A percentile compares a stretch with the other conserved stretches of the same genome.
phyloP scores from a whole-genome alignment of 768 basidiomycete genomes.

The Kwoniella bestiolae region DNA sequence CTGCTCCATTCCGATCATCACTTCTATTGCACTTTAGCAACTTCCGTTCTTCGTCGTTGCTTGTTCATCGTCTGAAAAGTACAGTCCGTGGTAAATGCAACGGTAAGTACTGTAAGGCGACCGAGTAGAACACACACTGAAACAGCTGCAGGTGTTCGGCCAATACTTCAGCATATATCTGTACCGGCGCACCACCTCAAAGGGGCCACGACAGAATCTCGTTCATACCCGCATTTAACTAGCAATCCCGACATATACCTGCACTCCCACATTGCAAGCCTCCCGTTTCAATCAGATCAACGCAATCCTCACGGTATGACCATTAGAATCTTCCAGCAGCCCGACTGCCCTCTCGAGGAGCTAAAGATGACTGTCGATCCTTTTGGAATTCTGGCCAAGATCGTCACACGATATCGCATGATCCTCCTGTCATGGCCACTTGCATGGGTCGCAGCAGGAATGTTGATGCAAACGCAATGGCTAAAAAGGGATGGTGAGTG shows the following conservation, averaged over 20 bases:
- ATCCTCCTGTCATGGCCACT: constrained; percentile 74
- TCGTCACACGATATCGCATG: constrained; percentile 74
- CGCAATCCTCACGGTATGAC: constrained; percentile 4
- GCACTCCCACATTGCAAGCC: constrained; percentile 39
- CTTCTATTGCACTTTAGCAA: neutral
- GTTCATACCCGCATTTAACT: constrained; percentile 62
- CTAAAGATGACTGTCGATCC: constrained; percentile 71
- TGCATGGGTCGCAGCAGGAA: constrained; percentile 57
- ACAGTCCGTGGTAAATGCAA: constrained; percentile 5
- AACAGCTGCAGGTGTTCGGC: constrained; percentile 11
- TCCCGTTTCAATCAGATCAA: constrained; percentile 50
- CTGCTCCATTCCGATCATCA: neutral
- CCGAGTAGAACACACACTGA: neutral
- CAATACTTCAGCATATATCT: constrained; percentile 27
- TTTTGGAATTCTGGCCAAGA: constrained; percentile 71
- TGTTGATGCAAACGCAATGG: neutral
- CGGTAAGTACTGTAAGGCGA: constrained; percentile 9
- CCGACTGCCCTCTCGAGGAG: constrained; percentile 61
- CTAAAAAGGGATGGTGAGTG: constrained; percentile 17
- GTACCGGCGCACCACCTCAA: neutral
- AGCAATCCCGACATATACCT: constrained; percentile 33
- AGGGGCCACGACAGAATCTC: constrained; percentile 63
- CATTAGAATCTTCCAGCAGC: constrained; percentile 44
- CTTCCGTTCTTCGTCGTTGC: constrained; percentile 13
- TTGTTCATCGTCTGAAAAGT: constrained; percentile 16